phyloP scores from a whole-genome alignment of 2,329 filamentous ascomycete species.

The Fusarium xyrophilum region DNA sequence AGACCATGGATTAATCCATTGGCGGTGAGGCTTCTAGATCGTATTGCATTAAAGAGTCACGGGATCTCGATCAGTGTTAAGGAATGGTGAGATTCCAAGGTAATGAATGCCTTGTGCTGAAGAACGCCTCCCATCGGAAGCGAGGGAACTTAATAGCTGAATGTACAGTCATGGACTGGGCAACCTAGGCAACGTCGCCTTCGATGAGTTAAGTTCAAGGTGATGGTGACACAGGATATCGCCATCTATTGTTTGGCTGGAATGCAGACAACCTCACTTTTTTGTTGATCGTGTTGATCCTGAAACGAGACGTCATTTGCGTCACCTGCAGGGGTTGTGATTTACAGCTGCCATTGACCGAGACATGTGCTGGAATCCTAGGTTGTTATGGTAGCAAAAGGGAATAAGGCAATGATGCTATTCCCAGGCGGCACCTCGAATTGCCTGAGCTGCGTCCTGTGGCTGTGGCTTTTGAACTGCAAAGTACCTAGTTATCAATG shows the following conservation, averaged over 20 bases:
- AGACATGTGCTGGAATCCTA: slow-evolving; percentile 26
- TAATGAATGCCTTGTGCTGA: slow-evolving; percentile 7
- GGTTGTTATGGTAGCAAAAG: slow-evolving; percentile 27
- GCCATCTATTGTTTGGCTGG: slow-evolving; percentile 5
- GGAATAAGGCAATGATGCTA: slow-evolving; percentile 10
- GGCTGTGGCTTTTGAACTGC: not conserved
- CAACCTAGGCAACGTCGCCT: slow-evolving; percentile 25
- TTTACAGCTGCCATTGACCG: not conserved
- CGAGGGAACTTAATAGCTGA: slow-evolving; percentile 1
- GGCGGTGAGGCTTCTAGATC: not conserved
- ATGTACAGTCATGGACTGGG: slow-evolving; percentile 12
- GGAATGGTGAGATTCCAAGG: not conserved
- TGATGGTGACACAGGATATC: slow-evolving; percentile 4
- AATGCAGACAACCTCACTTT: slow-evolving; percentile 27
- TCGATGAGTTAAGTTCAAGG: not conserved
- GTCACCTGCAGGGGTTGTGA: slow-evolving; percentile 14
- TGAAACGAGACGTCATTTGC: slow-evolving; percentile 35
- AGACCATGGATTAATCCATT: not conserved
- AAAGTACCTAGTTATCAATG: not conserved
- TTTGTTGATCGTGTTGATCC: slow-evolving; percentile 9
- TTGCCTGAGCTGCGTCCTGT: not conserved
- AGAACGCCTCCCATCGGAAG: slow-evolving; percentile 8
- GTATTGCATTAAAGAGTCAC: not conserved
- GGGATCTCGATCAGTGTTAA: not conserved
- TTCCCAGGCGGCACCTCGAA: not conserved